Evolutionary conservation across 768 basidiomycete genomes (phyloP).

Genomic region (Lactifluus subvellereus): DNA sequence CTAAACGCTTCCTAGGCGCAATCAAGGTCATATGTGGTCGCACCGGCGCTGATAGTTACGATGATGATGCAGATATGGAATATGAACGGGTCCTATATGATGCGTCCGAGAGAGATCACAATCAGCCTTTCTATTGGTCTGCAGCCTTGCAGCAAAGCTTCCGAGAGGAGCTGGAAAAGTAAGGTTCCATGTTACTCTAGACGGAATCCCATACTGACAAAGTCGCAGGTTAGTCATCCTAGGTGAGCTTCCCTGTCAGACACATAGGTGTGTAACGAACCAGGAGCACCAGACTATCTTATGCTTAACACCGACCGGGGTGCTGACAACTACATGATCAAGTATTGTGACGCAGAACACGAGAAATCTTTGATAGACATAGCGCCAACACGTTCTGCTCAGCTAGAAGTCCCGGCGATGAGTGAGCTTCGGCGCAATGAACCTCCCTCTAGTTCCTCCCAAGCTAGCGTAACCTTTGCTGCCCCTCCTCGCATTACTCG

Average conservation of each 20-base stretch:
- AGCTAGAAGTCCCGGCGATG: slow-evolving; percentile 67
- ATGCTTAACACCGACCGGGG: slow-evolving; percentile 91
- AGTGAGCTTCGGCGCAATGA: slow-evolving; percentile 52
- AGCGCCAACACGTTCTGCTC: slow-evolving; percentile 64
- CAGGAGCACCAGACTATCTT: slow-evolving; percentile 56
- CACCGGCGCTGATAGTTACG: slow-evolving; percentile 64
- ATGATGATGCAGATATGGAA: slow-evolving; percentile 65
- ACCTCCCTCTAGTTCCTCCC: slow-evolving; percentile 27
- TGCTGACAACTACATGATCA: slow-evolving; percentile 91
- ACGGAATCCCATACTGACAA: slow-evolving; percentile 18
- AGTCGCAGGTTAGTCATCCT: slow-evolving; percentile 68
- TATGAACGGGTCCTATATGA: slow-evolving; percentile 68
- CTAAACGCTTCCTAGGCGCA: slow-evolving; percentile 62
- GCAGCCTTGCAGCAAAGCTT: slow-evolving; percentile 72
- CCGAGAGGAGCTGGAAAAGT: slow-evolving; percentile 86
- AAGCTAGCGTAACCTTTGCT: slow-evolving; percentile 23
- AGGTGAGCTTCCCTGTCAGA: slow-evolving; percentile 40
- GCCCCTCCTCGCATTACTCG: slow-evolving; percentile 24
- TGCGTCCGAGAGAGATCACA: slow-evolving; percentile 51
- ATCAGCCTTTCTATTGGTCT: slow-evolving; percentile 78
- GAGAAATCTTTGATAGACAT: slow-evolving; percentile 75
- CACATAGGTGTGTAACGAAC: neutral
- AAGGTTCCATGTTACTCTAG: slow-evolving; percentile 26
- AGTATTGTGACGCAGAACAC: slow-evolving; percentile 76
- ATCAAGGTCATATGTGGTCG: slow-evolving; percentile 80